A percentile compares a stretch with the other conserved stretches of the same genome.
Evolutionary conservation across 176 grass and related monocot species (phyloP).

Genomic region (Themeda triandra): DNA sequence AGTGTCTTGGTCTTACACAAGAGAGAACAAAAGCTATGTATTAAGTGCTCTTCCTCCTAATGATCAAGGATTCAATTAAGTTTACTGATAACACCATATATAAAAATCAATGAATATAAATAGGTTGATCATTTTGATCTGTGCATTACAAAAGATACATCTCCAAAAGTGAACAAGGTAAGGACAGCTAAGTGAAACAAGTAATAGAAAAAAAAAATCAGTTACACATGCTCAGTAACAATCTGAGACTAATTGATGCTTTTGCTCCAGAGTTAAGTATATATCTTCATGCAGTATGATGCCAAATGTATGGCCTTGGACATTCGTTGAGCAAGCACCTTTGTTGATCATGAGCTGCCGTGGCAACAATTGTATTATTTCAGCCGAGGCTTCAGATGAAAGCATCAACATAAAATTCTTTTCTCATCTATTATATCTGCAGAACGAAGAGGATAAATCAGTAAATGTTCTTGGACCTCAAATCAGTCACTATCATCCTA

Average conservation of each 20-base stretch:
- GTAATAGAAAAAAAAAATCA: not conserved
- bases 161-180: not conserved
- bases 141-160: not conserved
- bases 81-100: not conserved
- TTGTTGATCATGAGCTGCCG: not conserved
- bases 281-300: conserved; percentile 21
- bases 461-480: not conserved
- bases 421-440: conserved; percentile 31
- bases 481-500: not conserved
- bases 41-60: not conserved
- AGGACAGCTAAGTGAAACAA: not conserved
- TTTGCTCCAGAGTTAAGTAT: conserved; percentile 21
- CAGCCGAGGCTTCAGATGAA: not conserved
- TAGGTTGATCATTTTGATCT: not conserved
- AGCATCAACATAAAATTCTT: not conserved
- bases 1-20: not conserved
- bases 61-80: not conserved
- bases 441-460: not conserved
- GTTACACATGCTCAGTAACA: not conserved
- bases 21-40: not conserved
- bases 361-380: conserved; percentile 20
- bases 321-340: not conserved
- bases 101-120: not conserved
- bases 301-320: not conserved
- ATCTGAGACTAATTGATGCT: conserved; percentile 8